These are phyloP conservation scores for Zygotorulaspora chibaensis DNA, from an alignment of 805 yeast species.

Conservation along the genomic window DNA sequence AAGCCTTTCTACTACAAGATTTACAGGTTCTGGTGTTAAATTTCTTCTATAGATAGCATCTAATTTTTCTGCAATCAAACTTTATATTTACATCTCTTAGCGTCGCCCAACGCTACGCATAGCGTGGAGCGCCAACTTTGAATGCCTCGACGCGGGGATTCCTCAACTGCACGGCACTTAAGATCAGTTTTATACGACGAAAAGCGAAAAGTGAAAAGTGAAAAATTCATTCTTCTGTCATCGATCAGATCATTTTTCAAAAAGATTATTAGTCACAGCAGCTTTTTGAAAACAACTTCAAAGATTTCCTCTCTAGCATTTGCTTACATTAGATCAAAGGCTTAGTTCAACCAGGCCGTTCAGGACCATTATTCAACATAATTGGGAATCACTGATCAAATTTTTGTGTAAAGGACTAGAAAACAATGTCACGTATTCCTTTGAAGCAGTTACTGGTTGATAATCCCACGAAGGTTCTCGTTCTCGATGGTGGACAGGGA, in stretches of 20 bases:
- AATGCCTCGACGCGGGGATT: too few relatives aligned
- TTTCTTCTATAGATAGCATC: background rate
- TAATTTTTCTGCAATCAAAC: too few relatives aligned
- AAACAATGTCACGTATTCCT: constrained; percentile 6
- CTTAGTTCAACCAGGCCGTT: constrained; percentile 1
- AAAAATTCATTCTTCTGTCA: too few relatives aligned
- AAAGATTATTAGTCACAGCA: too few relatives aligned
- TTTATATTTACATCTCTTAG: too few relatives aligned
- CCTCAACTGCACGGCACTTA: too few relatives aligned
- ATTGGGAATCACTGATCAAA: background rate
- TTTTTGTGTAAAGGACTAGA: background rate
- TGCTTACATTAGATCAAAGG: too few relatives aligned
- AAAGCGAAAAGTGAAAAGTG: too few relatives aligned
- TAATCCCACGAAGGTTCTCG: constrained; percentile 13
- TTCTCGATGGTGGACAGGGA: constrained; percentile 63
- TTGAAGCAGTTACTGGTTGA: constrained; percentile 2
- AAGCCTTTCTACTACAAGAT: constrained; percentile 30
- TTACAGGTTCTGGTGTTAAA: background rate
- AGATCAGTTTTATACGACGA: too few relatives aligned
- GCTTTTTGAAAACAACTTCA: background rate
- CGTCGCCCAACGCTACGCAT: too few relatives aligned
- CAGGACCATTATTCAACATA: constrained; percentile 4
- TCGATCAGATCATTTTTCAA: too few relatives aligned
- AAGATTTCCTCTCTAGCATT: background rate
- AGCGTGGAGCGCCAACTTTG: too few relatives aligned